phyloP scores from a whole-genome alignment of 2,329 filamentous ascomycete species.

The Lojkania enalia region DNA sequence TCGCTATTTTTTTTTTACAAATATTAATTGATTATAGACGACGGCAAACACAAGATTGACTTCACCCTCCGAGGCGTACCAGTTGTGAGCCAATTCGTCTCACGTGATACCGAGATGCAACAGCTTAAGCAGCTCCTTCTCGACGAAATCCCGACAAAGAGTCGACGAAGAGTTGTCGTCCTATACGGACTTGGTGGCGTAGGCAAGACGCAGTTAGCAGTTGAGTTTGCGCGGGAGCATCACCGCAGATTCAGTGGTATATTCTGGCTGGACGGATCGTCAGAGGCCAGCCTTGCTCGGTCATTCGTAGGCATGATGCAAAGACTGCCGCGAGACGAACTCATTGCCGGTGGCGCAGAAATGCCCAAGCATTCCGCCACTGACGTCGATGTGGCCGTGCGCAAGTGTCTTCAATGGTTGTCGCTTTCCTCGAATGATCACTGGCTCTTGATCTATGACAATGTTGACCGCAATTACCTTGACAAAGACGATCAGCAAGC shows the following conservation, averaged over 20 bases:
- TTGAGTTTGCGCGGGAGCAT: constrained; percentile 10
- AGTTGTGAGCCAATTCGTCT: constrained; percentile 16
- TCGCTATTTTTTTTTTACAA: not conserved
- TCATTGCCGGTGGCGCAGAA: constrained; percentile 12
- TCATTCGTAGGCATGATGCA: constrained; percentile 12
- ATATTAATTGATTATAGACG: not conserved
- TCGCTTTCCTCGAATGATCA: constrained; percentile 14
- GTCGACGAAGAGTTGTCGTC: constrained; percentile 10
- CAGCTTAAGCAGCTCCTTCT: constrained; percentile 11
- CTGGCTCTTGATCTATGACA: constrained; percentile 25
- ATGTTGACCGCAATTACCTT: constrained; percentile 19
- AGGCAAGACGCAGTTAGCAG: constrained; percentile 19
- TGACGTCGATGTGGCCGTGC: constrained; percentile 15
- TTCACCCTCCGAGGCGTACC: constrained; percentile 18
- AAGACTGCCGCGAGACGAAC: constrained; percentile 18
- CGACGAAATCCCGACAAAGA: constrained; percentile 7
- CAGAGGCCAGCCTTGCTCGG: constrained; percentile 15
- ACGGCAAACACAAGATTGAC: constrained; percentile 7
- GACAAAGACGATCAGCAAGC: constrained; percentile 16
- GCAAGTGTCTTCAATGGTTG: constrained; percentile 21
- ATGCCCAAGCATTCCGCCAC: constrained; percentile 13
- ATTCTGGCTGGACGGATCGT: constrained; percentile 17
- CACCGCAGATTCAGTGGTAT: constrained; percentile 9
- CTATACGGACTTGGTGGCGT: constrained; percentile 21
- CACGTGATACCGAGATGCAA: constrained; percentile 13